These are phyloP conservation scores for Zymoseptoria brevis DNA, from an alignment of 2,329 filamentous ascomycete genomes.

Conservation along the genomic window DNA sequence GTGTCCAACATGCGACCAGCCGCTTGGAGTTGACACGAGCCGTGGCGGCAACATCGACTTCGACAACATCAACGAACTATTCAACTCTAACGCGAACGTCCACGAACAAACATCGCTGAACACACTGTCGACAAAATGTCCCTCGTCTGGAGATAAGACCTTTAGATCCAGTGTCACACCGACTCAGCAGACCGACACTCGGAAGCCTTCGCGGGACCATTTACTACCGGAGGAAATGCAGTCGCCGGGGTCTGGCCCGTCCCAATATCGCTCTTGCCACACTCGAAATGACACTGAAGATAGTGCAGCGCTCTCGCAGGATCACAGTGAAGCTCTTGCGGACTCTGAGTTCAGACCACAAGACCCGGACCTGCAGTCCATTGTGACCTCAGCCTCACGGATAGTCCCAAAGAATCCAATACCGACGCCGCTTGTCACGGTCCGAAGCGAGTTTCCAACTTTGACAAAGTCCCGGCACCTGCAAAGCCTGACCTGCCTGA, in stretches of 20 bases:
- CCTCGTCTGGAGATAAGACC: neutral
- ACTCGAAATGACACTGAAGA: neutral
- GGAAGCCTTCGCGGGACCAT: slow-evolving; percentile 17
- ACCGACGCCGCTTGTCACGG: slow-evolving; percentile 80
- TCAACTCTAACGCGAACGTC: slow-evolving; percentile 50
- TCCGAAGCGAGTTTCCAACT: slow-evolving; percentile 94
- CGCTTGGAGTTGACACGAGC: slow-evolving; percentile 84
- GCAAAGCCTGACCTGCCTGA: slow-evolving; percentile 85
- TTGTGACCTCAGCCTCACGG: slow-evolving; percentile 66
- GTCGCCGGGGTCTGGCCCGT: neutral
- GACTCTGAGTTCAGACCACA: slow-evolving; percentile 54
- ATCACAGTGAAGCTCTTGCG: neutral
- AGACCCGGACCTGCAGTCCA: slow-evolving; percentile 92
- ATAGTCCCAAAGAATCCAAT: slow-evolving; percentile 68
- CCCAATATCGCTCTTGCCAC: neutral
- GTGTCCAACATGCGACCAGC: slow-evolving; percentile 88
- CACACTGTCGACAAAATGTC: slow-evolving; percentile 21
- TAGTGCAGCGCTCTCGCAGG: neutral
- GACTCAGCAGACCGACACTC: neutral
- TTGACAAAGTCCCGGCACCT: slow-evolving; percentile 86
- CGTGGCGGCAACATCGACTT: slow-evolving; percentile 73
- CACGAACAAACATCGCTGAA: slow-evolving; percentile 25
- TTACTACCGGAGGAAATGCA: slow-evolving; percentile 18
- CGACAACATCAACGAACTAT: slow-evolving; percentile 90
- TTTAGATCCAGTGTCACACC: neutral